A percentile compares a stretch with the other conserved stretches of the same genome.
Conservation (phyloP, 1,139 yeast genomes). For the Zygosaccharomyces sapae region DNA sequence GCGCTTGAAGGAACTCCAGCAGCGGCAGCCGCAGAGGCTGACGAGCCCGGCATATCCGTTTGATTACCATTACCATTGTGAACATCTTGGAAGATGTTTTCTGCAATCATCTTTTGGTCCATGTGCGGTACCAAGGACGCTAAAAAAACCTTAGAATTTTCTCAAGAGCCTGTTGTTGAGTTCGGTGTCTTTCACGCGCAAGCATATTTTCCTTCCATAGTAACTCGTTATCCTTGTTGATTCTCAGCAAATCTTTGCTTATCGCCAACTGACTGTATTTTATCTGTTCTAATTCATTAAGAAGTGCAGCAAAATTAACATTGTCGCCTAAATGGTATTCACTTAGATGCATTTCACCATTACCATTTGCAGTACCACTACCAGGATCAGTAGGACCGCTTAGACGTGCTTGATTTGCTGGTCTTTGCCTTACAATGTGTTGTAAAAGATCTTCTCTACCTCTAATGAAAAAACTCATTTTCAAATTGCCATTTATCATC, state of each 20-base stretch:
- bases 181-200: conserved; percentile 77
- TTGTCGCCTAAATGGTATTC: conserved; percentile 17
- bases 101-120: conserved; percentile 44
- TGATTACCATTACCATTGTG: conserved; percentile 1
- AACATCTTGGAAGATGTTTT: conserved; percentile 29
- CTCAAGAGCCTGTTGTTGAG: conserved; percentile 83
- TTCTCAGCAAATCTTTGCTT: conserved; percentile 75
- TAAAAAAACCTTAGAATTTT: conserved; percentile 79
- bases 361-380: conserved; percentile 15
- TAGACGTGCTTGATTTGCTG: conserved; percentile 16
- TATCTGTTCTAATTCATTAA: conserved; percentile 71
- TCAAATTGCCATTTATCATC: conserved; percentile 63
- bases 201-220: conserved; percentile 85
- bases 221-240: conserved; percentile 81
- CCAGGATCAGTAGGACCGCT: conserved; percentile 8
- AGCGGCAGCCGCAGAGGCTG: neutral
- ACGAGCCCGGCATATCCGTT: neutral
- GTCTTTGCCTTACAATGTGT: conserved; percentile 54
- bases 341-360: conserved; percentile 14
- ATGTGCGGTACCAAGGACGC: conserved; percentile 73
- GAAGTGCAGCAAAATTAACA: conserved; percentile 51
- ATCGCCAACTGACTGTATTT: conserved; percentile 76
- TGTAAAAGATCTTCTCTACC: conserved; percentile 71
- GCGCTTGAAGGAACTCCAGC: neutral
- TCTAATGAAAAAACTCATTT: conserved; percentile 69